These are phyloP conservation scores for Phoma sp. DNA, from an alignment of 2,329 filamentous ascomycete species.

Conservation along the genomic window DNA sequence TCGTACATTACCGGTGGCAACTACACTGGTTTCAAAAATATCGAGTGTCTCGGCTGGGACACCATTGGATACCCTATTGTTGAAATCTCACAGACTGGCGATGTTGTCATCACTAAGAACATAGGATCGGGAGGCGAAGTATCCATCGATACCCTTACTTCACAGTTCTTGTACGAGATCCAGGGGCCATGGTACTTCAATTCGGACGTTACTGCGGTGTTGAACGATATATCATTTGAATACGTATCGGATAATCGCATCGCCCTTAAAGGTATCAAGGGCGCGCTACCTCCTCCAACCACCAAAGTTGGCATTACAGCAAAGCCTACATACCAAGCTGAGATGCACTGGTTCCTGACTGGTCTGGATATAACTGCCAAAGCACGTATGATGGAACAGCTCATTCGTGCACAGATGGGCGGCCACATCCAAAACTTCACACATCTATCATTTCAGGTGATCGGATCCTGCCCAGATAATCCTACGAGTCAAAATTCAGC, in stretches of 20 bases:
- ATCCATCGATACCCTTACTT: slow-evolving; percentile 58
- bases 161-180: slow-evolving; percentile 57
- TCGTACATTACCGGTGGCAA: slow-evolving; percentile 53
- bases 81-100: slow-evolving; percentile 35
- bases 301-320: slow-evolving; percentile 55
- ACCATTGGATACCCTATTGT: slow-evolving; percentile 43
- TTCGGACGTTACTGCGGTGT: slow-evolving; percentile 61
- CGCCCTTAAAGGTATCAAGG: slow-evolving; percentile 53
- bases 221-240: slow-evolving; percentile 59
- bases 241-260: slow-evolving; percentile 58
- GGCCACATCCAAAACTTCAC: slow-evolving; percentile 46
- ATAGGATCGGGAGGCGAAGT: slow-evolving; percentile 45
- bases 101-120: slow-evolving; percentile 40
- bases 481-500: slow-evolving; percentile 55
- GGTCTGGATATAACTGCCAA: slow-evolving; percentile 55
- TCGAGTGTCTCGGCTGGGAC: slow-evolving; percentile 39
- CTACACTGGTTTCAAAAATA: slow-evolving; percentile 52
- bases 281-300: slow-evolving; percentile 44
- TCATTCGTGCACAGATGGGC: slow-evolving; percentile 44
- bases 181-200: slow-evolving; percentile 61
- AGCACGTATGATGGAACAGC: slow-evolving; percentile 51
- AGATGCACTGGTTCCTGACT: slow-evolving; percentile 53
- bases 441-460: slow-evolving; percentile 45
- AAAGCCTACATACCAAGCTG: slow-evolving; percentile 54
- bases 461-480: slow-evolving; percentile 49